Base-by-base conservation (phyloP, 768 basidiomycete species). In the Suillus cothurnatus region DNA sequence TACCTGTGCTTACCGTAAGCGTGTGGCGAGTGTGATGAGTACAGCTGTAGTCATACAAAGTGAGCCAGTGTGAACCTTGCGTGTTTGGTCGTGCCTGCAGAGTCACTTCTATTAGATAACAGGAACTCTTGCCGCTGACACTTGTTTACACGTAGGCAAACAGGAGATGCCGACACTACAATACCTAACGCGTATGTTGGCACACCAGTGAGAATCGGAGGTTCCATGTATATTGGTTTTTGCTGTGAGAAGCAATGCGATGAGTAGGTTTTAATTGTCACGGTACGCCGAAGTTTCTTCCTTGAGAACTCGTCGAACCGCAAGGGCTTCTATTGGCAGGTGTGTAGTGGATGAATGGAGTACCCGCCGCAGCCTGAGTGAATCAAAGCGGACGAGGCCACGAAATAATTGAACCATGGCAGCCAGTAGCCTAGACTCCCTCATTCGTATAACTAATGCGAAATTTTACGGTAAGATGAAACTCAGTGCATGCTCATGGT, bases 101-200 rank as follows among this genome's bases (percentile, higher is more conserved):
- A n/a, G n/a, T n/a, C n/a, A n/a, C n/a, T n/a, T n/a, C n/a, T n/a
- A n/a, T 47, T 38, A 7, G 6, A 32, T 32, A 34, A 28, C 28
- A 17, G 1, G 21, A 32, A 32, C 41, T 43, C 19, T 31, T 19
- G 50, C 28, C 26, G 61, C 61, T 32, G n/a, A 61, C 60, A 19
- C 26, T 14, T 62, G 32, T 38, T 64, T 53, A 12, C 64, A 55
- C 36, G 39, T 38, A 14, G 36, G 47, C 61, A 38, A 65, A 26
- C 64, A 53, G 38, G 43, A 43, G n/a, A 21, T 28, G 41, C 6
- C 17, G 34, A 43, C 2, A 8, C 41, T 7, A 43, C 41, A 43
- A 41, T 19, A 19, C 21, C 21, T 43, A 19, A 21, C 19, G 19
- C 6, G 43, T 45, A 45, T 56, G 64, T 23, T 62, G 61, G 15